A percentile compares a stretch with the other conserved stretches of the same genome.
Evolutionary conservation across 1,284 basidiomycete genomes (phyloP).

Genomic region (Wallemia ichthyophaga): DNA sequence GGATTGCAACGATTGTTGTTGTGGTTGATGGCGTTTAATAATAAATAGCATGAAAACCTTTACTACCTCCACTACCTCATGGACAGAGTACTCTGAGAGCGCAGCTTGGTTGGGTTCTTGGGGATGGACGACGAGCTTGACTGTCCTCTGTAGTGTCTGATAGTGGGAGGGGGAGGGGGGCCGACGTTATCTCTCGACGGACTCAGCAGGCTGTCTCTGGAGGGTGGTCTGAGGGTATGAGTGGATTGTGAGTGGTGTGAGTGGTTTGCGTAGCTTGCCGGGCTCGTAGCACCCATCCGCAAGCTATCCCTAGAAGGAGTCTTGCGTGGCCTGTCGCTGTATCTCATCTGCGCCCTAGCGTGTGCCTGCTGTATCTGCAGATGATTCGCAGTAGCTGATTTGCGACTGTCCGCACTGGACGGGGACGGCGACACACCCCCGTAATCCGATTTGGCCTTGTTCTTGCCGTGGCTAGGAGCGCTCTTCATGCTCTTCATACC

Average conservation of each 20-base stretch:
- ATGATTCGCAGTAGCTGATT: not conserved
- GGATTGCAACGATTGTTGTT: no score
- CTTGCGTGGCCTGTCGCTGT: not conserved
- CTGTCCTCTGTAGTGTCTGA: not conserved
- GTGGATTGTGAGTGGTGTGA: no score
- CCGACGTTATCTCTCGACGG: no score
- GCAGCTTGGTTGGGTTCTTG: conserved; percentile 1
- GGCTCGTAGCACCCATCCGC: no score
- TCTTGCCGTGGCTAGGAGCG: not conserved
- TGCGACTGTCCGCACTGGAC: not conserved
- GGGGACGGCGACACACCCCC: not conserved
- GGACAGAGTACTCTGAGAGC: not conserved
- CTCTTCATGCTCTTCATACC: not conserved
- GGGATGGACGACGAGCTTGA: not conserved
- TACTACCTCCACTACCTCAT: no score
- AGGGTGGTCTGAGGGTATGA: no score
- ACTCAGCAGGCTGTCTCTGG: no score
- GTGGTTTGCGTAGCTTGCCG: no score
- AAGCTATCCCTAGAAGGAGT: not conserved
- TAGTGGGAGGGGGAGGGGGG: not conserved
- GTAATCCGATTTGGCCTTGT: not conserved
- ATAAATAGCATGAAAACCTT: no score
- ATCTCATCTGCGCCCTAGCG: not conserved
- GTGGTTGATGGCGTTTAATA: no score
- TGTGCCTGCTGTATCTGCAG: not conserved